Conservation (phyloP, 1,284 basidiomycete species). For the Ganoderma lucidum region DNA sequence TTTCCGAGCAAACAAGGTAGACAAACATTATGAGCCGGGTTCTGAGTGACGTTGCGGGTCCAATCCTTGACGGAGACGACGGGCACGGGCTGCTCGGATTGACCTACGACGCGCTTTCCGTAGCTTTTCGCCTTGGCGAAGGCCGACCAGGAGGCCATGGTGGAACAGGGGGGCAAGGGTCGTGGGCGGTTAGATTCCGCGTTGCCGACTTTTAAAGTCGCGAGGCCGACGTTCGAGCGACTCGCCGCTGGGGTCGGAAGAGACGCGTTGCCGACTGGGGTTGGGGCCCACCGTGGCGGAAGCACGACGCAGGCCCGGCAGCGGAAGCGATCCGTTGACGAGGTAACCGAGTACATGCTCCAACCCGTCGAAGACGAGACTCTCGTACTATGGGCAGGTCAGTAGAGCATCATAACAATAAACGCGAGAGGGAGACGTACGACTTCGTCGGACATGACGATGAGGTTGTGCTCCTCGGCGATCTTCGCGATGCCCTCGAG, state of each 20-base stretch:
- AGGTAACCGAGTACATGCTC: conserved; percentile 83
- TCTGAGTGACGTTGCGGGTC: conserved; percentile 46
- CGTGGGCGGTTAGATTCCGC: conserved; percentile 16
- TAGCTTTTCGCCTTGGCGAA: conserved; percentile 51
- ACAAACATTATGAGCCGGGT: conserved; percentile 60
- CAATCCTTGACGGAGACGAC: conserved; percentile 66
- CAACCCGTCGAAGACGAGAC: conserved; percentile 86
- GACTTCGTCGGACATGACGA: conserved; percentile 97
- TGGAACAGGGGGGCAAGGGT: conserved; percentile 19
- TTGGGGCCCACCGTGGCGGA: conserved; percentile 24
- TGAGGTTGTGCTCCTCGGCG: conserved; percentile 92
- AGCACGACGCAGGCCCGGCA: conserved; percentile 15
- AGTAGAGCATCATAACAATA: background rate
- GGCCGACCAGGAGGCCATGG: conserved; percentile 48
- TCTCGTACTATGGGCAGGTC: conserved; percentile 77
- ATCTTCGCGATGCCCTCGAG: conserved; percentile 85
- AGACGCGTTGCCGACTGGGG: conserved; percentile 32
- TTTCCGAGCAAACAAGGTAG: conserved; percentile 14
- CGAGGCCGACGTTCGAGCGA: conserved; percentile 43
- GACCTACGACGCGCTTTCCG: conserved; percentile 65
- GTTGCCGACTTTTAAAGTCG: conserved; percentile 14
- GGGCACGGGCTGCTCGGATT: conserved; percentile 66
- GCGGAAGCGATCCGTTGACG: conserved; percentile 52
- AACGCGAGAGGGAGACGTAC: conserved; percentile 51
- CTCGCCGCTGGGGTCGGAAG: conserved; percentile 48